phyloP scores from a whole-genome alignment of 768 basidiomycete species.

The Dentipellis sp. region DNA sequence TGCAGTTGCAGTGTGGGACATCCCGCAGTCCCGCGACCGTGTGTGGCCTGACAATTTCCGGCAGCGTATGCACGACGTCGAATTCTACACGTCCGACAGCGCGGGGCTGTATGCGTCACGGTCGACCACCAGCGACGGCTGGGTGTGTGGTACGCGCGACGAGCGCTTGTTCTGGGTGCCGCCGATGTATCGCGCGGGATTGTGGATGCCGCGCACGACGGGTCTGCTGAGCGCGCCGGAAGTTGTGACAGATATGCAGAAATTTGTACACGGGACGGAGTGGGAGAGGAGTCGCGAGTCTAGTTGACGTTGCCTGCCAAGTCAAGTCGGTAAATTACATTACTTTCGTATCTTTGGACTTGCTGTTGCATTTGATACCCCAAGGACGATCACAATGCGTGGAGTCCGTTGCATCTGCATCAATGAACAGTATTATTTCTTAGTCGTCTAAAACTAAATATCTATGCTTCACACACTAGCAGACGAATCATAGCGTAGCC shows the following conservation, averaged over 20 bases:
- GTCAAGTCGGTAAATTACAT: no score
- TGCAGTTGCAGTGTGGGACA: neutral
- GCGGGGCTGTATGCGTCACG: neutral
- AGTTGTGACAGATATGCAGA: neutral
- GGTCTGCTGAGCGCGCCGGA: neutral
- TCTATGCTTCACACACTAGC: no score
- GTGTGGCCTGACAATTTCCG: neutral
- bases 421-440: no score
- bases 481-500: no score
- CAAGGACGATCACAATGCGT: no score
- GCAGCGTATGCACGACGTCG: neutral
- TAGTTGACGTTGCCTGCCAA: no score
- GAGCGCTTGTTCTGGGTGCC: neutral
- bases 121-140: neutral
- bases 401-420: no score
- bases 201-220: neutral
- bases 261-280: neutral
- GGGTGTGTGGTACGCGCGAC: neutral
- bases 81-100: neutral
- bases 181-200: neutral
- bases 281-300: neutral
- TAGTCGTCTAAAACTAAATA: no score
- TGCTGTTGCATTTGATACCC: no score
- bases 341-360: no score
- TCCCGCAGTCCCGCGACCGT: neutral